A percentile compares a stretch with the other conserved stretches of the same genome.
These are phyloP conservation scores for Corylus americana DNA, from an alignment of 306 rosid species.

Conservation along the genomic window DNA sequence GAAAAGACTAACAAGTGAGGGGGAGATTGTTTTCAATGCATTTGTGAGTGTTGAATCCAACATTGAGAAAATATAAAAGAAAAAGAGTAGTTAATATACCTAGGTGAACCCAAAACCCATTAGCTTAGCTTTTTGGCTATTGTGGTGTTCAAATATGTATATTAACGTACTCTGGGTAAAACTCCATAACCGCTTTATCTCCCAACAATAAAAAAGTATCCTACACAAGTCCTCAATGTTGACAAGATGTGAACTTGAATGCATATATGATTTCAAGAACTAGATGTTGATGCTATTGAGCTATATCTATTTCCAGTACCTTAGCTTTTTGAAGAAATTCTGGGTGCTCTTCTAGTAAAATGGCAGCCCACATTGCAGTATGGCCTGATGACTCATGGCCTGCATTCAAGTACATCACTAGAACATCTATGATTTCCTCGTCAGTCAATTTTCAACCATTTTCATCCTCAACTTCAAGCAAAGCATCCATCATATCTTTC, in stretches of 20 bases:
- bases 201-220: background rate
- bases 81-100: too few species aligned
- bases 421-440: constrained; percentile 69
- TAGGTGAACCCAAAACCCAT: too few species aligned
- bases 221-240: background rate
- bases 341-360: constrained; percentile 58
- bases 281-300: background rate
- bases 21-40: too few species aligned
- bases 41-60: too few species aligned
- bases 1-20: too few species aligned
- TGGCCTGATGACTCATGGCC: constrained; percentile 98
- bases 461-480: constrained; percentile 76
- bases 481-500: constrained; percentile 87
- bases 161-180: too few species aligned
- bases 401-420: constrained; percentile 90
- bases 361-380: constrained; percentile 79
- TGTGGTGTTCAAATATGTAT: too few species aligned
- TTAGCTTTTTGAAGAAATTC: constrained; percentile 65
- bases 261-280: background rate
- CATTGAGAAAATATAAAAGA: too few species aligned
- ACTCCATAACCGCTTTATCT: background rate
- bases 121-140: too few species aligned
- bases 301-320: constrained; percentile 37
- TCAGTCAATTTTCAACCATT: constrained; percentile 63
- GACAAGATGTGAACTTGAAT: background rate